Evolutionary conservation across 345 rosid genomes (phyloP).

Genomic region (Arabidopsis suecica): DNA sequence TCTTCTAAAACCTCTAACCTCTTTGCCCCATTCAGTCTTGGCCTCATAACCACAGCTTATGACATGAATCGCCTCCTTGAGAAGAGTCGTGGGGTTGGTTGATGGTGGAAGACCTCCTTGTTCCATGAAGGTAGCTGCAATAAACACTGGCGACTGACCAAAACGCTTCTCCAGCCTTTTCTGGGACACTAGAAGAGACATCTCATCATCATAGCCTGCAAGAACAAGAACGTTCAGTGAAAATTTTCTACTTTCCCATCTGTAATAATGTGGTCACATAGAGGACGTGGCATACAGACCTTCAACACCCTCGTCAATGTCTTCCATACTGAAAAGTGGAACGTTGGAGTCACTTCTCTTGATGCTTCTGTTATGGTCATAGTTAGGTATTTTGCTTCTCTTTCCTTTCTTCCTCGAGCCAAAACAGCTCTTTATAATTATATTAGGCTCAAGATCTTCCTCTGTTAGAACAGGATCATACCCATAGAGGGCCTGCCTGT

Average conservation of each 20-base stretch:
- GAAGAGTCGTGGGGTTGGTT: conserved; percentile 83
- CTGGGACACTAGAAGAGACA: conserved; percentile 84
- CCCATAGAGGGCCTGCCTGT: conserved; percentile 94
- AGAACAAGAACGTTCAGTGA: conserved; percentile 15
- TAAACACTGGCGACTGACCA: conserved; percentile 96
- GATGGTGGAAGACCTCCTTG: conserved; percentile 94
- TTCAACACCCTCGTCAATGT: conserved; percentile 91
- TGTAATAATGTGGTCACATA: not conserved
- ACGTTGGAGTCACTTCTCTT: conserved; percentile 88
- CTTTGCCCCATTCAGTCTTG: conserved; percentile 99
- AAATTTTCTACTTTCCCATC: not conserved
- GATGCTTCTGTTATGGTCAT: conserved; percentile 72
- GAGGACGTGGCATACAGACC: conserved; percentile 51
- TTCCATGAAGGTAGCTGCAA: conserved; percentile 98
- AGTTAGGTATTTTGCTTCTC: conserved; percentile 62
- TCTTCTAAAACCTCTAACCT: conserved; percentile 52
- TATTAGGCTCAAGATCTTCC: conserved; percentile 91
- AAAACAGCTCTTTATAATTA: conserved; percentile 86
- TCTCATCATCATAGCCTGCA: conserved; percentile 95
- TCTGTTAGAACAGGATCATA: conserved; percentile 95
- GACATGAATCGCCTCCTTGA: conserved; percentile 97
- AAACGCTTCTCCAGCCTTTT: conserved; percentile 90
- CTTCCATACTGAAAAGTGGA: conserved; percentile 94
- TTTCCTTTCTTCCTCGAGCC: conserved; percentile 90
- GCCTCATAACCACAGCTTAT: conserved; percentile 97